Evolutionary conservation across 148 eudicot species (phyloP).

Genomic region (Selenicereus undatus): DNA sequence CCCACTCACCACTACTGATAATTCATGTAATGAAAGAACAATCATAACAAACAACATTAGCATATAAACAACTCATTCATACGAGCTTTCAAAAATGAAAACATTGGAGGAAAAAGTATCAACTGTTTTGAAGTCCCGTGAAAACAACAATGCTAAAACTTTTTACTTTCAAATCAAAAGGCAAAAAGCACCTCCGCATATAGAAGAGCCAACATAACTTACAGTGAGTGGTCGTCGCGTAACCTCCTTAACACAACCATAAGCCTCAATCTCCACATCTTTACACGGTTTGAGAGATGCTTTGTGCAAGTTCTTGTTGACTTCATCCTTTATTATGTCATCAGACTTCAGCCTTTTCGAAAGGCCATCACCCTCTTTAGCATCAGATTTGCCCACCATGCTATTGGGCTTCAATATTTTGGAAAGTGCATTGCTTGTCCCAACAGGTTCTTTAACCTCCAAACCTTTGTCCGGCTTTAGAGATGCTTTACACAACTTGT

Average conservation of each 20-base stretch:
- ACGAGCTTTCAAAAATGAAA: no score
- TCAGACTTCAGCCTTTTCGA: background rate
- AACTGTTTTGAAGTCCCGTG: background rate
- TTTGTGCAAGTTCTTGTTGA: conserved; percentile 22
- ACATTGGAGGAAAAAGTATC: background rate
- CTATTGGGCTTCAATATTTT: background rate
- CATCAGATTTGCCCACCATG: conserved; percentile 25
- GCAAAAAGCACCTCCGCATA: background rate
- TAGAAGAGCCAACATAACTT: conserved; percentile 39
- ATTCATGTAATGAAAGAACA: background rate
- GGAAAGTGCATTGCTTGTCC: background rate
- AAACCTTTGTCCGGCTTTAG: background rate
- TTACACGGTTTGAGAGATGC: conserved; percentile 17
- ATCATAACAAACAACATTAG: background rate
- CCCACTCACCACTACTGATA: background rate
- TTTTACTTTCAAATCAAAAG: background rate
- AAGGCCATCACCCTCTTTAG: background rate
- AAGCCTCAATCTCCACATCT: conserved; percentile 22
- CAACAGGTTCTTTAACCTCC: background rate
- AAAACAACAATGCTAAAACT: background rate
- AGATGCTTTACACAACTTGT: conserved; percentile 4
- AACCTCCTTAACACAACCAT: conserved; percentile 41
- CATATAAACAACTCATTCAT: background rate
- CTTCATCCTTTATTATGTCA: background rate
- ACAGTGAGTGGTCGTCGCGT: conserved; percentile 63